A percentile compares a stretch with the other conserved stretches of the same genome.
phyloP scores from a whole-genome alignment of 306 rosid species.

The Inga leiocalycina region DNA sequence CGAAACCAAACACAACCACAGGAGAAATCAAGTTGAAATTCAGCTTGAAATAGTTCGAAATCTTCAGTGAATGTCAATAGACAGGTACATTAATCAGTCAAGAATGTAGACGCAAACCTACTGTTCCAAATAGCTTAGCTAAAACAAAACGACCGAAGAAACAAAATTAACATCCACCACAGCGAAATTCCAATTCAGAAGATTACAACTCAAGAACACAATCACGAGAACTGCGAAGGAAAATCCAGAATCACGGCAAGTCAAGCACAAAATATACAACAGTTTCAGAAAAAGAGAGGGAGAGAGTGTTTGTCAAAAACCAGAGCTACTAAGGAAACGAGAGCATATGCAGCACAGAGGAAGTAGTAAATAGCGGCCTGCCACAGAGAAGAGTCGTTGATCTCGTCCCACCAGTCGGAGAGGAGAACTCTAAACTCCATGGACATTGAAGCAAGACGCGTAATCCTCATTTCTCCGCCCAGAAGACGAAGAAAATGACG shows the following conservation, averaged over 20 bases:
- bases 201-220: background rate
- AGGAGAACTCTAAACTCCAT: conserved; percentile 38
- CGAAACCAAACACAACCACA: background rate
- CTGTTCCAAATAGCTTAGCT: background rate
- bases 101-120: background rate
- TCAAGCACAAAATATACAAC: background rate
- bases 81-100: background rate
- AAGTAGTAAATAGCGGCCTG: conserved; percentile 67
- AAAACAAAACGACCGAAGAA: background rate
- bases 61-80: background rate
- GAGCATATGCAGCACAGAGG: conserved; percentile 70
- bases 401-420: conserved; percentile 58
- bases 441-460: conserved; percentile 44
- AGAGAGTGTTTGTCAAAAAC: conserved; percentile 35
- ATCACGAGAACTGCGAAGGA: background rate
- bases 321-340: conserved; percentile 78
- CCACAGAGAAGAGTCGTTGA: conserved; percentile 53
- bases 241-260: background rate
- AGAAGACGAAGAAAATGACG: background rate
- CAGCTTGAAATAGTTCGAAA: background rate
- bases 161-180: background rate
- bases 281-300: background rate
- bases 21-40: background rate
- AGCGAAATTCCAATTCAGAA: background rate
- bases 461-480: conserved; percentile 46